phyloP scores from a whole-genome alignment of 805 yeast species.

The Candida sithepensis region DNA sequence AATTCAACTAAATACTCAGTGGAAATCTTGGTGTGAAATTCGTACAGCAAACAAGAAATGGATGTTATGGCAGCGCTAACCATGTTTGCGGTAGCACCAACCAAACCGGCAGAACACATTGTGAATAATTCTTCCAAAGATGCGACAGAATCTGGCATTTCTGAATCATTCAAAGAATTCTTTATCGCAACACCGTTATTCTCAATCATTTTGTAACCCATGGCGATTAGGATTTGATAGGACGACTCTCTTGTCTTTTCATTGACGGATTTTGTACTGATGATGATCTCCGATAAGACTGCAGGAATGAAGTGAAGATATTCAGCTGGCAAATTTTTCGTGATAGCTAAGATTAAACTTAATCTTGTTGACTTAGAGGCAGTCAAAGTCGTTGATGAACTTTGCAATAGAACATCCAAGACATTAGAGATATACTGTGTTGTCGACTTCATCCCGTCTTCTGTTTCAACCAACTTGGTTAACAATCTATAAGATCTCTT shows the following conservation, averaged over 20 bases:
- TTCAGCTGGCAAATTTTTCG: conserved; percentile 58
- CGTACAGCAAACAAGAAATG: conserved; percentile 79
- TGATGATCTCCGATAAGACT: conserved; percentile 79
- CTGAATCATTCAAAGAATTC: conserved; percentile 57
- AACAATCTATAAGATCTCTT: conserved; percentile 86
- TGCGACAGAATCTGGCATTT: conserved; percentile 63
- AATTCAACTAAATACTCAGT: conserved; percentile 65
- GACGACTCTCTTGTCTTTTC: conserved; percentile 87
- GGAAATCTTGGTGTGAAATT: conserved; percentile 68
- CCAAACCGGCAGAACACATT: conserved; percentile 94
- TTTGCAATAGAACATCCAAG: conserved; percentile 53
- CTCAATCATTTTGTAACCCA: conserved; percentile 73
- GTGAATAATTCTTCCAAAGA: conserved; percentile 80
- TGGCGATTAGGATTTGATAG: conserved; percentile 66
- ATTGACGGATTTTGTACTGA: conserved; percentile 87
- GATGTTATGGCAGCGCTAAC: conserved; percentile 95
- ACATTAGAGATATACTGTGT: conserved; percentile 51
- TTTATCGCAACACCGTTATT: conserved; percentile 58
- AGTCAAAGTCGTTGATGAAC: conserved; percentile 55
- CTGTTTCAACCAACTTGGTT: conserved; percentile 65
- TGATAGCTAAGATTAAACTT: conserved; percentile 56
- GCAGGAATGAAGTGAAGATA: conserved; percentile 78
- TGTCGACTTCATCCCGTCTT: conserved; percentile 56
- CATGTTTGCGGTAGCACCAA: conserved; percentile 93
- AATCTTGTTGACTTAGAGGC: conserved; percentile 83